Evolutionary conservation across 2,329 filamentous ascomycete genomes (phyloP), one percentile per base, ranked within the genome.

Genomic region (Aspergillus fijiensis): DNA sequence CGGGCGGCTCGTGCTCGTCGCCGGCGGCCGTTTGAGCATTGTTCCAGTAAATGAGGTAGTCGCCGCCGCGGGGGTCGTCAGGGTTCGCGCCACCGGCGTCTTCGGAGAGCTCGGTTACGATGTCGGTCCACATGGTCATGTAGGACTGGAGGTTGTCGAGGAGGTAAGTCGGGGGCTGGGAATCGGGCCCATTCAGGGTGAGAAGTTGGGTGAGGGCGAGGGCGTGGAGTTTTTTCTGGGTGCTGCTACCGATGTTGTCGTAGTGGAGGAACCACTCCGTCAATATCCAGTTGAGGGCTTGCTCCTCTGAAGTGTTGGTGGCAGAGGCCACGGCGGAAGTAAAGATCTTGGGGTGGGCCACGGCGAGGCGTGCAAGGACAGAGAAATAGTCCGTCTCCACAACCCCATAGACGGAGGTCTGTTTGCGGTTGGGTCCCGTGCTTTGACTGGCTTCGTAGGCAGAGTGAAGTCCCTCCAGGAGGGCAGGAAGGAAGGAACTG

Each of bases 331-430:
- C 69, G 0, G 81, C 82, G 50, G 81, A 78, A 12, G 88, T 79
- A 65, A 96, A 89, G 2, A 90, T 79, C 2, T 77, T 76, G 0
- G 93, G 91, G 42, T 89, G 89, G 0, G 88, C 87, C 2, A 96
- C 78, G 0, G 88, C 85, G 16, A 98, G 83, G 1, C 93, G 89
- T 2, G 91, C 88, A 2, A 99, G 82, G 2, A 98, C 87, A 4
- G 87, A 85, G 70, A 96, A 89, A 73, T 96, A 96, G 71, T 96
- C 91, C 0, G 90, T 90, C 70, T 96, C 87, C 0, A 90, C 88
- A 11, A 92, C 83, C 12, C 87, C 86, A 67, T 89, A 89, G 35
- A 97, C 84, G 31, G 86, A 85, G 47, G 87, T 84, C 21, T 85
- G 81, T 65, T 84, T 89, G 27, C 84, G 84, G 69, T 91, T 90